Conservation (phyloP, 805 yeast species). For the Yarrowia phangngaensis region DNA sequence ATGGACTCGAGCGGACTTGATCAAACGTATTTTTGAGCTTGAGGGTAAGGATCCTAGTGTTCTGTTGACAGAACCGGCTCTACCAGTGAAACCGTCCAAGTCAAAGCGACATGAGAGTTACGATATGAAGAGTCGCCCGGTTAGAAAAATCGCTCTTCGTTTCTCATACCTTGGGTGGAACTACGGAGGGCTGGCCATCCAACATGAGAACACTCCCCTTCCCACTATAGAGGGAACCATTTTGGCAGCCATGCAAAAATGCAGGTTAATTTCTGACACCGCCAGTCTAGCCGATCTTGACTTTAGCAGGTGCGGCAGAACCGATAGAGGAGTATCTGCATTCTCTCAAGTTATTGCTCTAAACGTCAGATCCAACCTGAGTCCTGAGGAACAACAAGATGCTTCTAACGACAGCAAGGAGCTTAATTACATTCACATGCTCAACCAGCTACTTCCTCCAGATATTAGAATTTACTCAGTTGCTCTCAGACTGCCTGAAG, state of each 20-base stretch:
- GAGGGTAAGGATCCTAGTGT: conserved; percentile 41
- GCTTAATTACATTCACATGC: conserved; percentile 66
- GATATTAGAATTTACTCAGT: conserved; percentile 82
- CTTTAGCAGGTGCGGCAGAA: conserved; percentile 90
- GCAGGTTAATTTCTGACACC: conserved; percentile 10
- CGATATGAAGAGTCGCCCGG: conserved; percentile 60
- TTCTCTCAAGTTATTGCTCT: conserved; percentile 90
- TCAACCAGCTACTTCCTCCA: conserved; percentile 73
- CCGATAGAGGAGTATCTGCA: conserved; percentile 96
- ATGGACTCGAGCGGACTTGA: conserved; percentile 66
- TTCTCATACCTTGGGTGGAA: conserved; percentile 92
- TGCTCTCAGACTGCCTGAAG: conserved; percentile 74
- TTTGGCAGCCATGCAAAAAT: conserved; percentile 60
- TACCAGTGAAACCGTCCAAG: conserved; percentile 27
- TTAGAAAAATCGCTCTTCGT: conserved; percentile 69
- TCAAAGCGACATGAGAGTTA: conserved; percentile 46
- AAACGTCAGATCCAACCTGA: conserved; percentile 63
- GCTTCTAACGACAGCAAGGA: conserved; percentile 60
- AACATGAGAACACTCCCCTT: conserved; percentile 60
- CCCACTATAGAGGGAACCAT: conserved; percentile 85
- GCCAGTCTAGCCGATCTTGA: conserved; percentile 45
- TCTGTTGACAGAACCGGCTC: not conserved
- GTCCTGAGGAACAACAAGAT: conserved; percentile 57
- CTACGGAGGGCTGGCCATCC: conserved; percentile 85
- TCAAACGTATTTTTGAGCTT: conserved; percentile 53